phyloP scores from a whole-genome alignment of 805 yeast genomes.

The Yarrowia porcina region DNA sequence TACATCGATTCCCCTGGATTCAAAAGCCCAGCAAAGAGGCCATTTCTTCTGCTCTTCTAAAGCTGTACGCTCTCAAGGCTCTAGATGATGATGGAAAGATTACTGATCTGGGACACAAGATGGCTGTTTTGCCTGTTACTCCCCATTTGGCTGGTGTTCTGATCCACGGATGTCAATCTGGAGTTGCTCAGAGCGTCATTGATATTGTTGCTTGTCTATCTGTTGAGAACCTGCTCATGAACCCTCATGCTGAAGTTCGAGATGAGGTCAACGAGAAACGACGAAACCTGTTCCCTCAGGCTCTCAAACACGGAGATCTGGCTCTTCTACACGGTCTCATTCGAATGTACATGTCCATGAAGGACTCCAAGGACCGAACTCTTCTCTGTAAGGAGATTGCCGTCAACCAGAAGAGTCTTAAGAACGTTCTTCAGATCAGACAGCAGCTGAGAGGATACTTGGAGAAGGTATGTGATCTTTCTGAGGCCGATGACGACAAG shows the following conservation, averaged over 20 bases:
- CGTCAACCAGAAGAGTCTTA: constrained; percentile 74
- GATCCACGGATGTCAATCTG: constrained; percentile 58
- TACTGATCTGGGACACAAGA: constrained; percentile 74
- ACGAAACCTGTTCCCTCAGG: constrained; percentile 63
- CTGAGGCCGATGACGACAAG: constrained; percentile 37
- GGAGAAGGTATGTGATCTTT: constrained; percentile 40
- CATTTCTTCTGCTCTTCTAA: constrained; percentile 68
- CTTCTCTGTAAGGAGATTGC: constrained; percentile 82
- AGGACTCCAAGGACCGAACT: constrained; percentile 53
- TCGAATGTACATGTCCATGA: constrained; percentile 50
- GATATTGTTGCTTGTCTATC: constrained; percentile 92
- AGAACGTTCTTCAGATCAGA: constrained; percentile 70
- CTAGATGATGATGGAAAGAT: constrained; percentile 71
- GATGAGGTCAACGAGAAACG: constrained; percentile 82
- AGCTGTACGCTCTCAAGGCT: constrained; percentile 76
- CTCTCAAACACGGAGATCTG: constrained; percentile 77
- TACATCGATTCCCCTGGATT: constrained; percentile 82
- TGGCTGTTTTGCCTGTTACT: constrained; percentile 87
- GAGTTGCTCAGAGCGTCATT: constrained; percentile 54
- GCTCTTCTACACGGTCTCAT: constrained; percentile 75
- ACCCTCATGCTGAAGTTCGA: constrained; percentile 73
- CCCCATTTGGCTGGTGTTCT: constrained; percentile 89
- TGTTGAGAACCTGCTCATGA: constrained; percentile 80
- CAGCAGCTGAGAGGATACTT: constrained; percentile 72
- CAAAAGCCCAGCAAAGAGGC: constrained; percentile 84